Evolutionary conservation across 1,284 basidiomycete species (phyloP).

Genomic region (Papiliotrema laurentii): DNA sequence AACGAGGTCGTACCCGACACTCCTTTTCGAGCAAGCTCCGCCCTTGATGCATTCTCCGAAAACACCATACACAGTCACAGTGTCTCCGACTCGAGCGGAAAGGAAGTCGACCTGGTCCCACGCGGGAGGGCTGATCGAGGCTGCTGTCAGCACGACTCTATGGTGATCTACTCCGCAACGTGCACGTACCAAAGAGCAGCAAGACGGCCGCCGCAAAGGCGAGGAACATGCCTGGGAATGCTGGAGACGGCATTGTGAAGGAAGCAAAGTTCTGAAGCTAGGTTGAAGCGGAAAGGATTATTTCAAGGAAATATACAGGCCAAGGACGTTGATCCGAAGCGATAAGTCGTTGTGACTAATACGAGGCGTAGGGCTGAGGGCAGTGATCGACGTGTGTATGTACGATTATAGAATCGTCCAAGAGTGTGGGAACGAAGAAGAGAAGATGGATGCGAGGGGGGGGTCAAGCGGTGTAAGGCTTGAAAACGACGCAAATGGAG

Average conservation of each 20-base stretch:
- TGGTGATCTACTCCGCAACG: not conserved
- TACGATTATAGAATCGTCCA: no score
- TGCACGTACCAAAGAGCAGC: constrained; percentile 18
- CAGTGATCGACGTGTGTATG: no score
- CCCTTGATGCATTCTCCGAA: constrained; percentile 66
- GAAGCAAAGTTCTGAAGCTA: no score
- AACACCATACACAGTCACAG: constrained; percentile 60
- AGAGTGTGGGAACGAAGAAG: no score
- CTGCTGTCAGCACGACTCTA: constrained; percentile 59
- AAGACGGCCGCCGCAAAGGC: constrained; percentile 29
- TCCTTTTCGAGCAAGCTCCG: constrained; percentile 35
- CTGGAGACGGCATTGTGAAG: constrained; percentile 46
- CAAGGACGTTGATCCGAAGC: no score
- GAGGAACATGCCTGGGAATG: constrained; percentile 52
- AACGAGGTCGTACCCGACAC: constrained; percentile 36
- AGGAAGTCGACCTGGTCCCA: constrained; percentile 70
- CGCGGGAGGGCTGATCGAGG: constrained; percentile 58
- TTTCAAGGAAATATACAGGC: no score
- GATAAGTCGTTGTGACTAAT: no score
- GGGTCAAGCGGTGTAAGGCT: no score
- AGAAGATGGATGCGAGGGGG: no score
- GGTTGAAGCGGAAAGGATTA: no score
- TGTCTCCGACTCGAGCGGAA: constrained; percentile 49
- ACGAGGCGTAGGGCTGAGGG: no score
- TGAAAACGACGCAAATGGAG: no score